Evolutionary conservation across 345 rosid species (phyloP).

Genomic region (Moricandia moricandioides): DNA sequence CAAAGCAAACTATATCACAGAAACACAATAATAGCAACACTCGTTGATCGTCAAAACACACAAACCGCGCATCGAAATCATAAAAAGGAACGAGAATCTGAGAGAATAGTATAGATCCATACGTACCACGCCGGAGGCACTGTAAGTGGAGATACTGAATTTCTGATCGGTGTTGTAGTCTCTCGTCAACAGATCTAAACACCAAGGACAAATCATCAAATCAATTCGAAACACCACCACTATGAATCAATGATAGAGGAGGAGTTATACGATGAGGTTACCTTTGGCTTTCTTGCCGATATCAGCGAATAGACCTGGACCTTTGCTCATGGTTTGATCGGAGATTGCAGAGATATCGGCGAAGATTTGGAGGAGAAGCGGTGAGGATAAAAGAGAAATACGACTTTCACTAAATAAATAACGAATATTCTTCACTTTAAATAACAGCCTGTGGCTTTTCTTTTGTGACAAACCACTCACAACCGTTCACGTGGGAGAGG

Average conservation of each 20-base stretch:
- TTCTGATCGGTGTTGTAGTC: conserved; percentile 84
- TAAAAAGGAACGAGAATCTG: background rate
- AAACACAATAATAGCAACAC: background rate
- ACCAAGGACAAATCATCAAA: background rate
- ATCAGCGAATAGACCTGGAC: conserved; percentile 88
- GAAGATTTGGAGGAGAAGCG: conserved; percentile 24
- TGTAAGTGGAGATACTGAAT: conserved; percentile 63
- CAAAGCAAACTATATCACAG: background rate
- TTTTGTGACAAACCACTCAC: conserved; percentile 12
- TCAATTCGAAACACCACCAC: background rate
- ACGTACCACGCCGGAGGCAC: conserved; percentile 75
- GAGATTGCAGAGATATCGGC: conserved; percentile 31
- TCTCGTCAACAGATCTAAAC: conserved; percentile 77
- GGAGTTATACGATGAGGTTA: conserved; percentile 22
- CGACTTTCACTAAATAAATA: background rate
- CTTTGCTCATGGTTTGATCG: conserved; percentile 63
- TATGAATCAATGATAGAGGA: background rate
- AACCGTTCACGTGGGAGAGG: conserved; percentile 1
- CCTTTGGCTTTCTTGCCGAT: conserved; percentile 93
- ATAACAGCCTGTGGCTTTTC: conserved; percentile 27
- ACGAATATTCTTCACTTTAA: background rate
- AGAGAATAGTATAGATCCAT: background rate
- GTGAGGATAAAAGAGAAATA: conserved; percentile 12
- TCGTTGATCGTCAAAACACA: background rate
- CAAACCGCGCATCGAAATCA: background rate